Conservation (phyloP, 805 yeast species). For the Hermanozyma aechmeae region DNA sequence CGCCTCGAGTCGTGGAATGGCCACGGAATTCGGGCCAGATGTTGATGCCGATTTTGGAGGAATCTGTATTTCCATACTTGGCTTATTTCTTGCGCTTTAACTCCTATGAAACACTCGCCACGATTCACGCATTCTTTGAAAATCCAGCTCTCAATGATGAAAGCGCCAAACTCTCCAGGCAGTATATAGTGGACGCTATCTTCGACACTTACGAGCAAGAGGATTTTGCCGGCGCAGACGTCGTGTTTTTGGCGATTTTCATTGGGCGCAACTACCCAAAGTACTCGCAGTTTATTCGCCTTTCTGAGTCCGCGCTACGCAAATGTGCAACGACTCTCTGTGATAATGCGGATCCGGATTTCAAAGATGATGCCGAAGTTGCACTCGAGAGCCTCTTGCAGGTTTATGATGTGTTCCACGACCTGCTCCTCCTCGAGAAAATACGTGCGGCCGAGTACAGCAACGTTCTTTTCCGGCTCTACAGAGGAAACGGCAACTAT, state of each 20-base stretch:
- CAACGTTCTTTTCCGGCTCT: conserved; percentile 50
- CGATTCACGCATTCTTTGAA: conserved; percentile 78
- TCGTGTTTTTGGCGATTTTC: conserved; percentile 49
- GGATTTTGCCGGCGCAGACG: conserved; percentile 14
- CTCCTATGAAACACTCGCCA: conserved; percentile 50
- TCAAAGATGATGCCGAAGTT: conserved; percentile 57
- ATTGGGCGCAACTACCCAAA: conserved; percentile 77
- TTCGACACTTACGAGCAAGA: conserved; percentile 41
- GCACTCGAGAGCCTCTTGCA: conserved; percentile 69
- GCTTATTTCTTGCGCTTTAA: conserved; percentile 44
- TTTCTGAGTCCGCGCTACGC: conserved; percentile 52
- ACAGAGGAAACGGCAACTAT: conserved; percentile 42
- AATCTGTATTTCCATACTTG: conserved; percentile 55
- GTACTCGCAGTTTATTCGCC: conserved; percentile 69
- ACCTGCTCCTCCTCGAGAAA: conserved; percentile 37
- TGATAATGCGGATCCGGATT: conserved; percentile 17
- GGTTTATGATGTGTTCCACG: conserved; percentile 49
- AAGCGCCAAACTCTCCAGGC: conserved; percentile 47
- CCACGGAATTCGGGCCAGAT: conserved; percentile 10
- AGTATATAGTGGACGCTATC: conserved; percentile 66
- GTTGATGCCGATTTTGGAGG: not conserved
- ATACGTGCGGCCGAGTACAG: conserved; percentile 48
- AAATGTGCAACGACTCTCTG: conserved; percentile 44
- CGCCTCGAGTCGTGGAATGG: too few relatives aligned
- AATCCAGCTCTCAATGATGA: conserved; percentile 66